A percentile compares a stretch with the other conserved stretches of the same genome.
phyloP scores from a whole-genome alignment of 2,329 filamentous ascomycete genomes.

The Phaeosphaeriaceae sp. region DNA sequence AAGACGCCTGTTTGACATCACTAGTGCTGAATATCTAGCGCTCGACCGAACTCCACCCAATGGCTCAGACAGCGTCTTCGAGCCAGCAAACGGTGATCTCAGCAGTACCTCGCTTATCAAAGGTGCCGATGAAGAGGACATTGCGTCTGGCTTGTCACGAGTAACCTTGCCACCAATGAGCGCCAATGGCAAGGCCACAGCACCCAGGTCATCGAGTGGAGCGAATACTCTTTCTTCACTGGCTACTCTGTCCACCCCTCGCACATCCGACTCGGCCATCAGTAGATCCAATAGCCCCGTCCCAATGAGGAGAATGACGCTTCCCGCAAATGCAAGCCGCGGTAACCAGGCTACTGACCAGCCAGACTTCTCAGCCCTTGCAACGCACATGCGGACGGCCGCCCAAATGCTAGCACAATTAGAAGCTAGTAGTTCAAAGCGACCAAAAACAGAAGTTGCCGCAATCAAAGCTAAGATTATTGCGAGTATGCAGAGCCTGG shows the following conservation, averaged over 20 bases:
- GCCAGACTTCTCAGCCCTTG: constrained; percentile 80
- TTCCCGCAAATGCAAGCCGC: constrained; percentile 57
- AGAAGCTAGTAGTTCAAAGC: constrained; percentile 79
- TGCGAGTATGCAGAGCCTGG: constrained; percentile 85
- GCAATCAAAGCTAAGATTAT: constrained; percentile 87
- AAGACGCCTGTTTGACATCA: constrained; percentile 59
- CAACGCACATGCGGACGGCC: constrained; percentile 85
- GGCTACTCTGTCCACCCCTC: constrained; percentile 68
- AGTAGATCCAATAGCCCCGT: constrained; percentile 73
- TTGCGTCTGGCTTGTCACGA: constrained; percentile 39
- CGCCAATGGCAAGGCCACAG: constrained; percentile 31
- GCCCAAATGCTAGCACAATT: constrained; percentile 87
- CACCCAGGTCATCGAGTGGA: constrained; percentile 66
- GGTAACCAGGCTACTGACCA: constrained; percentile 66
- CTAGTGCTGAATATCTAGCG: constrained; percentile 65
- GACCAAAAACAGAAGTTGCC: constrained; percentile 79
- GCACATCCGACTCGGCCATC: constrained; percentile 71
- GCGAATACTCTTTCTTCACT: constrained; percentile 65
- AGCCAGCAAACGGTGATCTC: constrained; percentile 79
- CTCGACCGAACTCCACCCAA: constrained; percentile 53
- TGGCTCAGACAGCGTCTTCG: constrained; percentile 76
- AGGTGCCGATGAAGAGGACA: constrained; percentile 57
- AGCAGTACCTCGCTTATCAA: constrained; percentile 74
- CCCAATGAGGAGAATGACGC: constrained; percentile 65
- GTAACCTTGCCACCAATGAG: constrained; percentile 33